Evolutionary conservation across 257 asterid genomes (phyloP), one percentile per base, ranked within the genome.

Genomic region (Capsicum rhomboideum): DNA sequence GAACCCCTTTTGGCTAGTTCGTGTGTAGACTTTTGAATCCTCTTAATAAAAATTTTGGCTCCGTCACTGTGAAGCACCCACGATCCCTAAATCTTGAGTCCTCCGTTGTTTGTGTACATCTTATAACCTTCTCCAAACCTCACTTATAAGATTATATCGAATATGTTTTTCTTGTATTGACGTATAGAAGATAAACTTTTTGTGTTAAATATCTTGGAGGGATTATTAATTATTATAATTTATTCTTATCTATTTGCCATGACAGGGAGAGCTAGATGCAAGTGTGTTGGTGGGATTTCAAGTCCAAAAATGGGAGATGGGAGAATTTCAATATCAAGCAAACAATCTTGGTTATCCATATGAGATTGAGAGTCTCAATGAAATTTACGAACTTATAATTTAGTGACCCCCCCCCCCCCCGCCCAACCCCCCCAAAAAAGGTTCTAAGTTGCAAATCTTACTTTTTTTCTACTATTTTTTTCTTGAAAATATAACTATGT

Each of bases 241-340:
- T 34, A 34, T 34, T 34, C 40, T 34, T 34, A 34, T 34, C 40
- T 2, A 7, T 64, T 42, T 23, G 50, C 68, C 78, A 42, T 79
- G 68, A 46, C n/a, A 94, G 99, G 98, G 98, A 56, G 98, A 91
- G 83, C 86, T 94, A 4, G 97, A 94, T 31, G 99, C 98, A 82
- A 96, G 90, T 82, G 97, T 94, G 89, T 85, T 96, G 55, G 97
- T 96, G 55, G 97, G 97, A 58, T 92, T 96, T 86, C 99, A 94
- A 91, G 93, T 96, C 59, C 86, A 94, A 61, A 63, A n/a, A 49
- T 16, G 59, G 34, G 99, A 94, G 88, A 87, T 91, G 91, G 89
- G 89, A 2, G 97, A 93, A 88, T 96, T 96, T 82, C 83, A 71
- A 59, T 44, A 49, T 55, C 89, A 93, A 40, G 97, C 97, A 10